phyloP scores from a whole-genome alignment of 352 stramenopile genomes.

The Phytophthora pistaciae region DNA sequence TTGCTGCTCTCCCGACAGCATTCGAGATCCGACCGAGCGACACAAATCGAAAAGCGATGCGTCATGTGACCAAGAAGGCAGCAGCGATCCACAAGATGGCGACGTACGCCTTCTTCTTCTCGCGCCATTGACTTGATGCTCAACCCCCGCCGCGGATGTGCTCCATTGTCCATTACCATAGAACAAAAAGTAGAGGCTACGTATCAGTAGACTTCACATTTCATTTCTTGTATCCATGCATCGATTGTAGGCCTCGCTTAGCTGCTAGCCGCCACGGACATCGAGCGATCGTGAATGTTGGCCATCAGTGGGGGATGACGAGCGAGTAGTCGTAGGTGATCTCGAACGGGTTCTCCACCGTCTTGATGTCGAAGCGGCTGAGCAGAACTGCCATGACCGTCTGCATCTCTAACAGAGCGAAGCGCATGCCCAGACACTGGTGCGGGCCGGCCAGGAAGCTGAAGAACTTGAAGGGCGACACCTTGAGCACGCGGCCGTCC shows the following conservation, averaged over 20 bases:
- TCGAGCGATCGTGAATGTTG: conserved; percentile 27
- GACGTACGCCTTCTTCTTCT: conserved; percentile 17
- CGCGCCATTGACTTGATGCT: conserved; percentile 6
- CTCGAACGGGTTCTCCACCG: conserved; percentile 41
- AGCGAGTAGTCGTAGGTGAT: conserved; percentile 57
- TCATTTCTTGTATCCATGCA: not conserved
- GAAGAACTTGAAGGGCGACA: conserved; percentile 47
- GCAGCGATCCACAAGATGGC: conserved; percentile 4
- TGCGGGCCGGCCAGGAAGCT: conserved; percentile 68
- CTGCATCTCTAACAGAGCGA: conserved; percentile 62
- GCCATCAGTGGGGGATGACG: conserved; percentile 35
- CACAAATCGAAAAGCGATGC: not conserved
- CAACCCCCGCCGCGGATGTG: not conserved
- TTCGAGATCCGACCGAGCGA: not conserved
- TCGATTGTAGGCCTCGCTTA: not conserved
- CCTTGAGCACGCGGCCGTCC: conserved; percentile 50
- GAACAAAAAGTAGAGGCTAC: not conserved
- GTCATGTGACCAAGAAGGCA: not conserved
- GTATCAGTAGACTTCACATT: conserved; percentile 2
- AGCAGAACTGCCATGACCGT: conserved; percentile 49
- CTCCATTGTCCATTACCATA: not conserved
- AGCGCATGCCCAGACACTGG: conserved; percentile 59
- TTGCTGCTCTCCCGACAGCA: not conserved
- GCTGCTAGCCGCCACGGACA: conserved; percentile 4
- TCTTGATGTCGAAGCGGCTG: conserved; percentile 50